Evolutionary conservation across 345 rosid species (phyloP).

Genomic region (Viola odorata): DNA sequence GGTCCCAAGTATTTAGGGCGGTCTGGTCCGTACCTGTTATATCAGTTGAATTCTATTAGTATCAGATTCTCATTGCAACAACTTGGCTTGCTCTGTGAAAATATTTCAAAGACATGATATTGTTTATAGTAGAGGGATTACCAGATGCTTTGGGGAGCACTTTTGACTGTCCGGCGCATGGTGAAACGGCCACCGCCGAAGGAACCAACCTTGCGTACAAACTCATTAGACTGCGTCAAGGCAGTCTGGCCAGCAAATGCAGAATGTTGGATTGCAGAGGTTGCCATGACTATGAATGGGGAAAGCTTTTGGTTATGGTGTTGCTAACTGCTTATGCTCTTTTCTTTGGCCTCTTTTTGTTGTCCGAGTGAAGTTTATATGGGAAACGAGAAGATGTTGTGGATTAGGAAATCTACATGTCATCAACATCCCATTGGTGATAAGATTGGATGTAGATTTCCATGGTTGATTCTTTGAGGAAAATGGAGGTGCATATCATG

Average conservation of each 20-base stretch:
- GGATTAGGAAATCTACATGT: constrained; percentile 51
- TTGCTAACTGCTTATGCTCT: neutral
- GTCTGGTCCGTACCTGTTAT: constrained; percentile 92
- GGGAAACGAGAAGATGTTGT: constrained; percentile 17
- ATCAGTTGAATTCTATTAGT: neutral
- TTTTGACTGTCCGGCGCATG: constrained; percentile 83
- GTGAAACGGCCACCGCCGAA: constrained; percentile 54
- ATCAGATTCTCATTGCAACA: neutral
- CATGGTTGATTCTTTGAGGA: constrained; percentile 22
- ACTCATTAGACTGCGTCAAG: constrained; percentile 62
- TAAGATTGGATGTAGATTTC: constrained; percentile 36
- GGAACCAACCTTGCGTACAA: constrained; percentile 60
- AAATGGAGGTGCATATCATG: constrained; percentile 22
- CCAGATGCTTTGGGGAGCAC: constrained; percentile 86
- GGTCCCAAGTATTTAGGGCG: constrained; percentile 97
- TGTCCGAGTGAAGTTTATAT: constrained; percentile 24
- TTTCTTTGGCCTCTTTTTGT: neutral
- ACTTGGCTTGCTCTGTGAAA: too few relatives aligned
- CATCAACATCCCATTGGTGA: constrained; percentile 42
- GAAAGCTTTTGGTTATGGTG: neutral
- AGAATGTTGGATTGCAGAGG: constrained; percentile 77
- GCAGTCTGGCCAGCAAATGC: constrained; percentile 76
- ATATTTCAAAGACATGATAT: neutral
- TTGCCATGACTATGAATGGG: constrained; percentile 46
- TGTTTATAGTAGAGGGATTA: constrained; percentile 17